Percentiles rank a stretch among this genome's conserved stretches.
Evolutionary conservation across 1,284 basidiomycete species (phyloP).

Genomic region (Pseudozyma pruni): DNA sequence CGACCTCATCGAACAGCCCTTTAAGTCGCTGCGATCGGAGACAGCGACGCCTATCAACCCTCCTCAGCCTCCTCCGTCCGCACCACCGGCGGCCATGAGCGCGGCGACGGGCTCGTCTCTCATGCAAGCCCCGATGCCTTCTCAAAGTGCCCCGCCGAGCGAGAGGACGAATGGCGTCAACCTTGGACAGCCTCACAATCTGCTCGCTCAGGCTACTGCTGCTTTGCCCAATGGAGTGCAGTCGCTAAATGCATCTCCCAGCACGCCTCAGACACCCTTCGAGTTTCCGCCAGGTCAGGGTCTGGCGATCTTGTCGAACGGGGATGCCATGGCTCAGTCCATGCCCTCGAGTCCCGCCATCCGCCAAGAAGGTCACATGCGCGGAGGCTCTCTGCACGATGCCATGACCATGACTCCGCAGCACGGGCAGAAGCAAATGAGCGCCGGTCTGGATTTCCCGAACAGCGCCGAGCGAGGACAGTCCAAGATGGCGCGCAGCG

Average conservation of each 20-base stretch:
- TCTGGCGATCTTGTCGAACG: slow-evolving; percentile 13
- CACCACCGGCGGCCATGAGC: slow-evolving; percentile 21
- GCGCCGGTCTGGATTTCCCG: slow-evolving; percentile 1
- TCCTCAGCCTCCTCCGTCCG: slow-evolving; percentile 39
- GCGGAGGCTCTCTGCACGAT: slow-evolving; percentile 42
- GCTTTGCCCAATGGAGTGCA: slow-evolving; percentile 26
- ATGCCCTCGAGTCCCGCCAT: slow-evolving; percentile 46
- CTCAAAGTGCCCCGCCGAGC: slow-evolving; percentile 20
- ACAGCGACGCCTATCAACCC: slow-evolving; percentile 32
- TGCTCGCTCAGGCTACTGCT: slow-evolving; percentile 22
- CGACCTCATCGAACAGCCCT: slow-evolving; percentile 35
- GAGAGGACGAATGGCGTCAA: slow-evolving; percentile 13
- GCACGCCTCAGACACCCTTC: slow-evolving; percentile 48
- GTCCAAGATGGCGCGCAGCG: slow-evolving; percentile 34
- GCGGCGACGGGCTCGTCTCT: slow-evolving; percentile 12
- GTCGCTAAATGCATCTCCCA: slow-evolving; percentile 41
- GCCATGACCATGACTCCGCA: slow-evolving; percentile 45
- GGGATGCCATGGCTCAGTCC: slow-evolving; percentile 18
- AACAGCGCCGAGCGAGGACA: slow-evolving; percentile 10
- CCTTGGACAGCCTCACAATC: slow-evolving; percentile 3
- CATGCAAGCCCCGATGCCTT: slow-evolving; percentile 23
- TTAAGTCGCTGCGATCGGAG: slow-evolving; percentile 47
- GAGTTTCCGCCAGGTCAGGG: slow-evolving; percentile 36
- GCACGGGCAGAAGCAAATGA: slow-evolving; percentile 15
- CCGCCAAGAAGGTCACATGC: slow-evolving; percentile 36